These are phyloP conservation scores for Alternaria hordeiaustralica DNA, from an alignment of 2,329 filamentous ascomycete genomes.

Conservation along the genomic window DNA sequence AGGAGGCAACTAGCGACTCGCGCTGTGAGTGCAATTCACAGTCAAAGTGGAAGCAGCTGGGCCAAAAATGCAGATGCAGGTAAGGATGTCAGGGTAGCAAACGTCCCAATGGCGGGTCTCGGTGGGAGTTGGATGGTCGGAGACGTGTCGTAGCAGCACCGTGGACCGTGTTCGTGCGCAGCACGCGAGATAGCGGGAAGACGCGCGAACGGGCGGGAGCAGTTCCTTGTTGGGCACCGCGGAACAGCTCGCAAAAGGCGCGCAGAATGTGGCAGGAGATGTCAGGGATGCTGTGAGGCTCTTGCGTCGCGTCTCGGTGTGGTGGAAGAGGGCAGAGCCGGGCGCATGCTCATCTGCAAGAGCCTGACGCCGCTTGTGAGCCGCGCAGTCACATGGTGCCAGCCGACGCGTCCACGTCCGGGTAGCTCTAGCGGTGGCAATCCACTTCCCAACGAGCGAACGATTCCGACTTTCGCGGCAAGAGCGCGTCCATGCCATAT, in stretches of 20 bases:
- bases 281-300: conserved; percentile 8
- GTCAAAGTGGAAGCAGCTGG: not conserved
- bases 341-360: conserved; percentile 6
- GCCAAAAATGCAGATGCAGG: not conserved
- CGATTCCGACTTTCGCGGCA: conserved; percentile 9
- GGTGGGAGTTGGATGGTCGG: conserved; percentile 6
- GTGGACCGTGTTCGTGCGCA: conserved; percentile 12
- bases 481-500: conserved; percentile 14
- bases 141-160: conserved; percentile 15
- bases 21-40: not conserved
- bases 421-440: conserved; percentile 27
- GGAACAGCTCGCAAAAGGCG: conserved; percentile 8
- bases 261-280: conserved; percentile 8
- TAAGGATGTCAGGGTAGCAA: not conserved
- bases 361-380: conserved; percentile 20
- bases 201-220: conserved; percentile 28
- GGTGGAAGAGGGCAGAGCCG: conserved; percentile 14
- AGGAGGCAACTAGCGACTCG: conserved; percentile 19
- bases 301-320: conserved; percentile 25
- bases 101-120: conserved; percentile 1
- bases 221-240: not conserved
- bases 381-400: conserved; percentile 30
- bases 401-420: conserved; percentile 14
- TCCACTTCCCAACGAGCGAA: conserved; percentile 16
- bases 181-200: conserved; percentile 15